phyloP scores from a whole-genome alignment of 139 green algal species.

The Tetratostichococcus sp. region DNA sequence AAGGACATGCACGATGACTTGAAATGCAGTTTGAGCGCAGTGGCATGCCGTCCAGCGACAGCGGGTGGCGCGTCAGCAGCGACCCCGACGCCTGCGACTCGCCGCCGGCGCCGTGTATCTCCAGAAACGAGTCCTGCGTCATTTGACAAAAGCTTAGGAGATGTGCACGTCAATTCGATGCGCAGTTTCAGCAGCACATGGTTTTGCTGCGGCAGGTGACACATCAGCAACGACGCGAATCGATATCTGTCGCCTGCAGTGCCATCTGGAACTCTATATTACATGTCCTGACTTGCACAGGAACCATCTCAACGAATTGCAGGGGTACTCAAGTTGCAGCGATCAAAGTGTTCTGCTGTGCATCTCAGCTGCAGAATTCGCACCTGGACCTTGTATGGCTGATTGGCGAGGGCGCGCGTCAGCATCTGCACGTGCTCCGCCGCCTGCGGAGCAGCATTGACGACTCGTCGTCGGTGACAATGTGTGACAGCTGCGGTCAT shows the following conservation, averaged over 20 bases:
- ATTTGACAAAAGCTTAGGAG: neutral
- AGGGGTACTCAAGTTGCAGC: no score
- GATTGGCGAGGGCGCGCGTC: slow-evolving; percentile 9
- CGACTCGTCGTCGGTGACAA: slow-evolving; percentile 6
- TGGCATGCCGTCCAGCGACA: neutral
- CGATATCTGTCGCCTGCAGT: no score
- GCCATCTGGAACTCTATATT: no score
- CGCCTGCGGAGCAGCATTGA: slow-evolving; percentile 1
- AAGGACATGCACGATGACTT: no score
- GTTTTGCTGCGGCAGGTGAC: neutral
- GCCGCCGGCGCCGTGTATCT: neutral
- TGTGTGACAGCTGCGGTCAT: no score
- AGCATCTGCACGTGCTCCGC: slow-evolving; percentile 6
- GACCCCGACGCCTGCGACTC: neutral
- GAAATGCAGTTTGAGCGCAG: neutral
- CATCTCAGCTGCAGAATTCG: no score
- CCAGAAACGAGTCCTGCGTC: neutral
- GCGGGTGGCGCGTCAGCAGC: slow-evolving; percentile 1
- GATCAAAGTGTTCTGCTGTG: no score
- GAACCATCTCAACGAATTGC: no score
- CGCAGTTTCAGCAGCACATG: neutral
- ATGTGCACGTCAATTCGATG: no score
- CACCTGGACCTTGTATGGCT: slow-evolving; percentile 20
- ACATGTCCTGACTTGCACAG: no score
- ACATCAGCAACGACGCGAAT: neutral